Evolutionary conservation across 1,284 basidiomycete genomes (phyloP), one percentile per base, ranked within the genome.

Genomic region (Sporisorium graminicola): DNA sequence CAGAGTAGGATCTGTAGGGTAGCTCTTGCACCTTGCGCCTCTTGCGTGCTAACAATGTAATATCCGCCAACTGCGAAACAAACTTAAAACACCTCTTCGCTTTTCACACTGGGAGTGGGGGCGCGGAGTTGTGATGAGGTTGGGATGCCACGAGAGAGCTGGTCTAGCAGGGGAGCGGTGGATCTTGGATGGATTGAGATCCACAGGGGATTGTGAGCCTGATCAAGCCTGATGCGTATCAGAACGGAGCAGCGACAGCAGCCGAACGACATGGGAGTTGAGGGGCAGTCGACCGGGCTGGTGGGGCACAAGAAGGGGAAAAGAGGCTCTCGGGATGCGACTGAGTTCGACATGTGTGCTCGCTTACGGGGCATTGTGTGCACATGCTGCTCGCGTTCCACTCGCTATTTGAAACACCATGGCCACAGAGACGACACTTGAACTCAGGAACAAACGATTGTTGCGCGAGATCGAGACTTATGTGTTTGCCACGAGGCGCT

Each of bases 1-100:
- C 37, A 22, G 10, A 31, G n/a, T 3, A n/a, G 43, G 40, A 20
- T 40, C 18, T 35, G 35, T 12, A 40, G 42, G 52, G 16, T 40
- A n/a, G 2, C 14, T 29, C 54, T 12, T 20, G 26, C 20, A 10
- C 43, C 35, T 14, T 58, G 29, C 18, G n/a, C 27, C 18, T 13
- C 35, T 50, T 26, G 14, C n/a, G n/a, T 40, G 57, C 57, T 37
- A 55, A 40, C 37, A 53, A 43, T 71, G 63, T 71, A 71, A 65
- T 65, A 71, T 65, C 58, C 58, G 51, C 63, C 42, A 7, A 31
- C 40, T 58, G 69, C 58, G 63, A 62, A 58, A 50, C 51, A 20
- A 58, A 50, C 18, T 37, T 35, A 70, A 58, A 61, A 49, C 27
- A 18, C 12, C 35, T 46, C 22, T 12, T 47, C 18, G 26, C 46